A percentile compares a stretch with the other conserved stretches of the same genome.
Evolutionary conservation across 495 filamentous ascomycete species (phyloP).

Genomic region (Gamarada debralockiae): DNA sequence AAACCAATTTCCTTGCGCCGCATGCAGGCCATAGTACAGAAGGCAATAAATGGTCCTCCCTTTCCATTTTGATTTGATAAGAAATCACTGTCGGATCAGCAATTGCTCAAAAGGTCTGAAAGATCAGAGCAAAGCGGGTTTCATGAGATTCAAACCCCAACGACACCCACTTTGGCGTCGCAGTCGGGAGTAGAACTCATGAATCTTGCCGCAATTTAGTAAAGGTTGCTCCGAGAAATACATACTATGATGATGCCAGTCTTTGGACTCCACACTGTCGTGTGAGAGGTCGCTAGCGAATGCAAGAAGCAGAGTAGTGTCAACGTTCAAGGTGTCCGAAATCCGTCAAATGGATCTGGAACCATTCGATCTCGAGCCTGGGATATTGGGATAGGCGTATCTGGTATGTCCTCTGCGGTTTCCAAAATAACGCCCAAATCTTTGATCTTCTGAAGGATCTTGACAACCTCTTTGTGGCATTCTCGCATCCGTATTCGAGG

Average conservation of each 20-base stretch:
- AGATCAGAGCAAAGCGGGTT: no score
- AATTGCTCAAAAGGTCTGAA: no score
- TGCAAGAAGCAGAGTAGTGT: slow-evolving; percentile 71
- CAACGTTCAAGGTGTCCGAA: slow-evolving; percentile 61
- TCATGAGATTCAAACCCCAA: no score
- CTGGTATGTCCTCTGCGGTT: slow-evolving; percentile 21
- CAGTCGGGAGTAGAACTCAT: no score
- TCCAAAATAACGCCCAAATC: slow-evolving; percentile 52
- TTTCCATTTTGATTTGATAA: slow-evolving; percentile 64
- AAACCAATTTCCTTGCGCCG: slow-evolving; percentile 48
- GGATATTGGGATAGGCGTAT: slow-evolving; percentile 20
- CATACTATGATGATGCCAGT: slow-evolving; percentile 49
- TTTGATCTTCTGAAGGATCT: slow-evolving; percentile 52
- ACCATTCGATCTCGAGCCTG: slow-evolving; percentile 42
- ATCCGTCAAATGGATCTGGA: slow-evolving; percentile 47
- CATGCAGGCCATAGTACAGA: slow-evolving; percentile 62
- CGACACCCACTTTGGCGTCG: no score
- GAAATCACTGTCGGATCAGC: no score
- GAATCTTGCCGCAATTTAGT: neutral
- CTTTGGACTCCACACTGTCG: slow-evolving; percentile 37
- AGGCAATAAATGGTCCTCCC: slow-evolving; percentile 53
- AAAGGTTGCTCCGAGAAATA: slow-evolving; percentile 12
- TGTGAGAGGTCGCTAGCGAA: slow-evolving; percentile 71
- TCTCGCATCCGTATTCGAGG: slow-evolving; percentile 29
- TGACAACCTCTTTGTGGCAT: slow-evolving; percentile 49